Evolutionary conservation across 176 grass and related monocot genomes (phyloP).

Genomic region (Carex littledalei): DNA sequence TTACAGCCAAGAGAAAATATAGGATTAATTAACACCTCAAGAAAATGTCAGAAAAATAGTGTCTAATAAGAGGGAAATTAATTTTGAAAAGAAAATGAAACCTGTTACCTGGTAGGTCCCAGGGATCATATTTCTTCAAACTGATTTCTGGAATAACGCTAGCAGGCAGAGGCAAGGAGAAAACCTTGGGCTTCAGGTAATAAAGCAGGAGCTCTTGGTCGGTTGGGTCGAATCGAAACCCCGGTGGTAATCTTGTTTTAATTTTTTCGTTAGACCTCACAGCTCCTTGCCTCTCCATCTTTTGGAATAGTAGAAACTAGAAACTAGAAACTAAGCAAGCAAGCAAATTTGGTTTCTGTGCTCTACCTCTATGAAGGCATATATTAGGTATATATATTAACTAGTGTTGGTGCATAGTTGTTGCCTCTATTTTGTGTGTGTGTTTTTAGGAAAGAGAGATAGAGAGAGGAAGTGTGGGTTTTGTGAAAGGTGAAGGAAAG

Average conservation of each 20-base stretch:
- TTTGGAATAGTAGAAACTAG: neutral
- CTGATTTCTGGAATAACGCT: constrained; percentile 77
- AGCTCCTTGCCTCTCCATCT: constrained; percentile 6
- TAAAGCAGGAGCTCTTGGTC: constrained; percentile 87
- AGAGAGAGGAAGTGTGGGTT: constrained; percentile 21
- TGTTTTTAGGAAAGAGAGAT: constrained; percentile 4
- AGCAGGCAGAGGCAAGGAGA: constrained; percentile 64
- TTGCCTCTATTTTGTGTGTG: neutral
- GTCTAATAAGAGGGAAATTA: neutral
- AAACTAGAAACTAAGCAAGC: neutral
- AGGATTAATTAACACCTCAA: neutral
- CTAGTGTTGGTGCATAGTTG: neutral
- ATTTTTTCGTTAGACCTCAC: constrained; percentile 10
- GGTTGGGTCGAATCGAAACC: constrained; percentile 86
- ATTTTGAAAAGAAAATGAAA: neutral
- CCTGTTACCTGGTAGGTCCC: constrained; percentile 60
- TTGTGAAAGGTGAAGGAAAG: constrained; percentile 32
- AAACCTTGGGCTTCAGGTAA: constrained; percentile 77
- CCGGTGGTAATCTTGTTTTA: constrained; percentile 42
- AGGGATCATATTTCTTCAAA: constrained; percentile 52
- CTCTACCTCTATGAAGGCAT: neutral
- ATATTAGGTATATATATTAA: neutral
- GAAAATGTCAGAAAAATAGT: neutral
- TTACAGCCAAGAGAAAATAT: neutral
- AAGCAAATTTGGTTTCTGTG: neutral